Base-by-base conservation (phyloP, 345 rosid genomes). In the Eucalyptus lansdowneana region DNA sequence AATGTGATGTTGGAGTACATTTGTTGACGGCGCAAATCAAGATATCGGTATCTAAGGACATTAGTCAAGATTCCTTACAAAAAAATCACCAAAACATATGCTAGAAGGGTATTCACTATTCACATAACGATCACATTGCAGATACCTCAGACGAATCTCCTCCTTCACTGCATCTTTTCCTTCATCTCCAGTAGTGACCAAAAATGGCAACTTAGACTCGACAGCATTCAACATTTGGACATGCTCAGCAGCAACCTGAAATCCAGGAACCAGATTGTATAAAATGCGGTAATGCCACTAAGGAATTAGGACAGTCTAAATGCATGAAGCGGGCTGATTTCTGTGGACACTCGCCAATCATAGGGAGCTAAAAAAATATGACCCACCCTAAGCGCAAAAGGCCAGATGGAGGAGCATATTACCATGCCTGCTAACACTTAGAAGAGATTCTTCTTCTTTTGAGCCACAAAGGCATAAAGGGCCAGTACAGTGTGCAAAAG, bases 11-110 rank as follows among this genome's bases (percentile, higher is more conserved):
- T 98, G 88, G 87, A 91, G 88, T 90, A 93, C 99, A 98, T 98
- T 89, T 97, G 98, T 87, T 95, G 95, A 86, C 98, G 98, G 69
- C 99, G 97, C 88, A 98, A 93, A 93, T 98, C 99, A 90, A 98
- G 99, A 92, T 93, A 97, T 67, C 99, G 96, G 85, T 94, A 98
- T 89, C 99, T 98, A 92, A 40, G 58, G 88, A 62, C 89, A 86
- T 51, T 86, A 17, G 22, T 31, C 62, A 50, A 42, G 21, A 86
- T 50, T 60, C 24, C 60, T 86, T 86, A 25, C 34, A 87, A 53
- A 42, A 42, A 11, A 42, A 37, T 47, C 49, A 21, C 88, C 80
- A 87, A 58, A 87, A 16, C 80, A n/a, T 40, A 65, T 19, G 83
- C 83, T 21, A 37, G 24, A 37, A 50, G 27, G 34, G 34, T 29